These are phyloP conservation scores for Piromyces finnis DNA, from an alignment of 192 early-diverging fungal species.

Conservation along the genomic window DNA sequence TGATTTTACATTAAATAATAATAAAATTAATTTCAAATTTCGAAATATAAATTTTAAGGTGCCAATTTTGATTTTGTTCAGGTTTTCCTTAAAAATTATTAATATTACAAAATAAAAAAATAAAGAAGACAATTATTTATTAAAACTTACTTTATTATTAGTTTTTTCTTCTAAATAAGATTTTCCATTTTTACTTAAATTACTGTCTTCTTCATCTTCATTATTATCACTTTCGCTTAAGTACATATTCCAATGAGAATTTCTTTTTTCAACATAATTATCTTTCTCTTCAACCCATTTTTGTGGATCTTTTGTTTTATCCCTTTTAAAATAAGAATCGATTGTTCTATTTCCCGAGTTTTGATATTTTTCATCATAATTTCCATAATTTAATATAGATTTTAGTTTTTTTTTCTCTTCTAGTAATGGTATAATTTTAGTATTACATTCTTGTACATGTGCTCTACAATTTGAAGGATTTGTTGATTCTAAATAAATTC, in stretches of 20 bases:
- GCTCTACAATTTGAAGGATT: not conserved
- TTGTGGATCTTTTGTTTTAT: not conserved
- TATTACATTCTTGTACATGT: not conserved
- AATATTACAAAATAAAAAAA: too few relatives aligned
- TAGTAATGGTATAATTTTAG: not conserved
- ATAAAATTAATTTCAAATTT: too few relatives aligned
- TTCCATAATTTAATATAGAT: not conserved
- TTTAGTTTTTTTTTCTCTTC: not conserved
- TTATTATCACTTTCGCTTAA: not conserved
- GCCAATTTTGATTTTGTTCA: too few relatives aligned
- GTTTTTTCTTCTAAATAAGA: too few relatives aligned
- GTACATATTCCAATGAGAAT: not conserved
- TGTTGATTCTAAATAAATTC: not conserved
- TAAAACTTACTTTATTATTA: too few relatives aligned
- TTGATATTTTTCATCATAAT: not conserved
- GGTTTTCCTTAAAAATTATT: too few relatives aligned
- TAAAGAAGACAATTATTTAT: too few relatives aligned
- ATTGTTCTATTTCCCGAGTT: not conserved
- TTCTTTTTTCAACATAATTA: not conserved
- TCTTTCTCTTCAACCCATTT: not conserved
- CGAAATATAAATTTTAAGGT: too few relatives aligned
- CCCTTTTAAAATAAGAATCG: not conserved
- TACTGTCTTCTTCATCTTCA: not conserved
- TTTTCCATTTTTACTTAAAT: too few relatives aligned
- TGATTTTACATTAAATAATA: too few relatives aligned